phyloP scores from a whole-genome alignment of 1,139 yeast species.

The Kodamaea sp. region DNA sequence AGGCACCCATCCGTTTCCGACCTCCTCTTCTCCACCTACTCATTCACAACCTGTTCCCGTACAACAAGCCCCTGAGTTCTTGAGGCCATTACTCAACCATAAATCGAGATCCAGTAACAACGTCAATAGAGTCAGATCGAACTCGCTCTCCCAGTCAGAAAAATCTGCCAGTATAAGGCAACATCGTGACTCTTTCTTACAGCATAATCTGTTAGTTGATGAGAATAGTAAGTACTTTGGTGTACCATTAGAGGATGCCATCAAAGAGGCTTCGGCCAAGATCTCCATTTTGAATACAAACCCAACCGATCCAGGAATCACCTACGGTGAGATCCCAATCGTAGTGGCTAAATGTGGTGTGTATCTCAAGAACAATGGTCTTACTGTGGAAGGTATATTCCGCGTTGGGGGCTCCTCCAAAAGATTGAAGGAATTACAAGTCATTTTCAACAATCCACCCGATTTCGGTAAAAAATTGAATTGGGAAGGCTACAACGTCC shows the following conservation, averaged over 20 bases:
- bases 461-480: slow-evolving; percentile 81
- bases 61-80: slow-evolving; percentile 28
- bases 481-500: slow-evolving; percentile 97
- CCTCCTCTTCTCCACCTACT: slow-evolving; percentile 9
- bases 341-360: slow-evolving; percentile 97
- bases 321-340: slow-evolving; percentile 79
- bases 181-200: slow-evolving; percentile 58
- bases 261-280: slow-evolving; percentile 72
- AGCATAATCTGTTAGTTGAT: slow-evolving; percentile 43
- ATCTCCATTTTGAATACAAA: slow-evolving; percentile 60
- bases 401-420: slow-evolving; percentile 92
- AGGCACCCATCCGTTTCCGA: slow-evolving; percentile 10
- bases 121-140: slow-evolving; percentile 43
- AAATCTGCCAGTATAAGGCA: slow-evolving; percentile 43
- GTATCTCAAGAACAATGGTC: slow-evolving; percentile 73
- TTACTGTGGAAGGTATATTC: slow-evolving; percentile 85
- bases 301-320: slow-evolving; percentile 53
- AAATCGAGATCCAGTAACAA: slow-evolving; percentile 53
- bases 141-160: slow-evolving; percentile 37
- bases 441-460: slow-evolving; percentile 82
- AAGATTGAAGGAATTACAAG: slow-evolving; percentile 82
- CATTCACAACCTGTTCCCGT: slow-evolving; percentile 13
- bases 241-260: slow-evolving; percentile 71
- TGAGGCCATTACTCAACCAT: slow-evolving; percentile 50
- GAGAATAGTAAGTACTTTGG: slow-evolving; percentile 74